Percentiles rank a stretch among this genome's conserved stretches.
Conservation (phyloP, 306 rosid species). For the Pyrus pyrifolia region DNA sequence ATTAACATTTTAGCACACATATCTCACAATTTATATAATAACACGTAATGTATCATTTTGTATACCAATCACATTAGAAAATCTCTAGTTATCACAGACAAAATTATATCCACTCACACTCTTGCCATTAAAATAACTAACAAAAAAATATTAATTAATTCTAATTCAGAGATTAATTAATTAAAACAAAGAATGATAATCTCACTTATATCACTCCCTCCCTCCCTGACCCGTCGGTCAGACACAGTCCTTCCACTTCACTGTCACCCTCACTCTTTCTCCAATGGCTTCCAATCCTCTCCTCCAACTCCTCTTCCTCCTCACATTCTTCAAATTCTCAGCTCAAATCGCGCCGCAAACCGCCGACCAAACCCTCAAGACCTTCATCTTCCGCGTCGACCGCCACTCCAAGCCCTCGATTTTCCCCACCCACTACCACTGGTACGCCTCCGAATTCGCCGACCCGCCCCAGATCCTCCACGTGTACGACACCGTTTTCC, state of each 20-base stretch:
- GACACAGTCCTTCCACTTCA: background rate
- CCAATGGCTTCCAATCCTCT: conserved; percentile 14
- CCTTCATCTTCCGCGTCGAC: conserved; percentile 68
- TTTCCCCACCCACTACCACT: conserved; percentile 70
- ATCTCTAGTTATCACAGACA: background rate
- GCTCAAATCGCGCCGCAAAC: conserved; percentile 3
- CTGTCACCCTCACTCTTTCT: conserved; percentile 16
- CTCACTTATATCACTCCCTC: conserved; percentile 16
- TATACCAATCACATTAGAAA: no score
- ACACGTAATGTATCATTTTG: no score
- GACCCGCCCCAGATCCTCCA: conserved; percentile 54
- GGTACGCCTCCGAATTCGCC: conserved; percentile 72
- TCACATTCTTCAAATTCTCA: conserved; percentile 9
- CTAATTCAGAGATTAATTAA: background rate
- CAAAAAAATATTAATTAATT: background rate
- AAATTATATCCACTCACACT: background rate
- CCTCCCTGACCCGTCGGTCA: background rate
- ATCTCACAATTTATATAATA: no score
- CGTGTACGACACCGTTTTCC: conserved; percentile 66
- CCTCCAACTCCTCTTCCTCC: conserved; percentile 14
- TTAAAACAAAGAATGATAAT: background rate
- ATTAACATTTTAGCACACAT: no score
- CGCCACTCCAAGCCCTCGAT: conserved; percentile 57
- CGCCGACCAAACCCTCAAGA: conserved; percentile 18
- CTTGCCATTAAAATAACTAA: background rate